Conservation (phyloP, 1,284 basidiomycete species). For the Macrocystidia cucumis region DNA sequence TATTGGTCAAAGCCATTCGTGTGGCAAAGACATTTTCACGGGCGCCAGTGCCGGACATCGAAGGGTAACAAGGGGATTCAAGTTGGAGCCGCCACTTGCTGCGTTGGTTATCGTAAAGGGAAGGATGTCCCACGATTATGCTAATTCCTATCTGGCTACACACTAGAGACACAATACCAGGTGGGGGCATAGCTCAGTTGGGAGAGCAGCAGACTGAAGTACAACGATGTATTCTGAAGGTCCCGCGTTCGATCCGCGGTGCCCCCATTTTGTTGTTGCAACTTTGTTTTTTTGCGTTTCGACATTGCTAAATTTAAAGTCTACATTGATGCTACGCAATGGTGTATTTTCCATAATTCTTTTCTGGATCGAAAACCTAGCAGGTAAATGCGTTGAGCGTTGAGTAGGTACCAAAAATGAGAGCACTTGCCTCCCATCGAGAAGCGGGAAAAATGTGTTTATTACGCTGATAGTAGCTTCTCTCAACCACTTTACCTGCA, state of each 20-base stretch:
- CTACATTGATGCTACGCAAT: constrained; percentile 51
- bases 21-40: constrained; percentile 93
- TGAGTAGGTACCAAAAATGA: no score
- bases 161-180: no score
- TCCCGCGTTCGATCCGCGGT: constrained; percentile 63
- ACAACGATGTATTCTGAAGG: constrained; percentile 37
- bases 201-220: constrained; percentile 77
- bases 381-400: no score
- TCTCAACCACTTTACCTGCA: constrained; percentile 96
- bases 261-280: constrained; percentile 25
- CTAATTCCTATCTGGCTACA: neutral
- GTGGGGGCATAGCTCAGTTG: constrained; percentile 52
- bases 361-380: constrained; percentile 87
- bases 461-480: constrained; percentile 93
- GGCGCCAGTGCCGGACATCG: constrained; percentile 88
- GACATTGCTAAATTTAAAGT: neutral
- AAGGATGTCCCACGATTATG: neutral
- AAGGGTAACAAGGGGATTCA: no score
- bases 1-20: constrained; percentile 91
- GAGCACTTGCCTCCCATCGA: constrained; percentile 74
- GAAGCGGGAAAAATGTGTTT: constrained; percentile 98
- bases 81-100: no score
- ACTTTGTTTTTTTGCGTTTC: neutral
- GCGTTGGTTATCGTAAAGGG: neutral
- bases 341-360: constrained; percentile 85